Percentiles rank a stretch among this genome's conserved stretches.
Conservation (phyloP, 257 asterid genomes). For the Solanum stenotomum region DNA sequence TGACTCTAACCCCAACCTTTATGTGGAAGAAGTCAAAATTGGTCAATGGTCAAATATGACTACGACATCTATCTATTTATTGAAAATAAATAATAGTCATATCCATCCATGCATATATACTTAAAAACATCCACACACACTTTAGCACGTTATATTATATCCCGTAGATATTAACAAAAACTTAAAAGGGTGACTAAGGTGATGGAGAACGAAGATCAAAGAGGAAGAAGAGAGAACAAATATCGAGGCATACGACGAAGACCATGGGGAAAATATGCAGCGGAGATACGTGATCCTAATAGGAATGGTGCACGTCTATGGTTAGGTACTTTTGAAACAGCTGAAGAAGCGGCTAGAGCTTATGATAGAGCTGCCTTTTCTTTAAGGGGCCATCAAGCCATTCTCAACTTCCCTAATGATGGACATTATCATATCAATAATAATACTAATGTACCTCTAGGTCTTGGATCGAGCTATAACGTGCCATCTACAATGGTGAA, state of each 20-base stretch:
- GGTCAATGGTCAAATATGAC: neutral
- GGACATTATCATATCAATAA: slow-evolving; percentile 26
- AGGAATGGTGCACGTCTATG: slow-evolving; percentile 63
- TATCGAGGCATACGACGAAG: slow-evolving; percentile 69
- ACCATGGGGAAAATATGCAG: slow-evolving; percentile 90
- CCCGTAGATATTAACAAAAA: neutral
- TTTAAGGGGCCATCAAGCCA: slow-evolving; percentile 75
- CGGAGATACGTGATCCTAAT: slow-evolving; percentile 75
- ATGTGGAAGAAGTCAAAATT: neutral
- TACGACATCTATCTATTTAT: neutral
- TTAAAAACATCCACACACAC: neutral
- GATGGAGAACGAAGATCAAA: slow-evolving; percentile 13
- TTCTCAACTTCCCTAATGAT: slow-evolving; percentile 73
- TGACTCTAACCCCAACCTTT: neutral
- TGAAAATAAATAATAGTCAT: neutral
- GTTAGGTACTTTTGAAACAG: slow-evolving; percentile 79
- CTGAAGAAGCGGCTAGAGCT: slow-evolving; percentile 79
- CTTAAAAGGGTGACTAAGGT: neutral
- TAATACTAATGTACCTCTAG: neutral
- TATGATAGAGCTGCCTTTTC: slow-evolving; percentile 81
- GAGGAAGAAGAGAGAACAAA: slow-evolving; percentile 20
- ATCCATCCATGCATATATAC: neutral
- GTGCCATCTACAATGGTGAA: neutral
- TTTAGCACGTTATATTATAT: neutral
- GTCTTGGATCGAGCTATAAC: neutral